Percentiles rank a stretch among this genome's conserved stretches.
Evolutionary conservation across 805 yeast species (phyloP).

Genomic region (Ogataea haglerorum): DNA sequence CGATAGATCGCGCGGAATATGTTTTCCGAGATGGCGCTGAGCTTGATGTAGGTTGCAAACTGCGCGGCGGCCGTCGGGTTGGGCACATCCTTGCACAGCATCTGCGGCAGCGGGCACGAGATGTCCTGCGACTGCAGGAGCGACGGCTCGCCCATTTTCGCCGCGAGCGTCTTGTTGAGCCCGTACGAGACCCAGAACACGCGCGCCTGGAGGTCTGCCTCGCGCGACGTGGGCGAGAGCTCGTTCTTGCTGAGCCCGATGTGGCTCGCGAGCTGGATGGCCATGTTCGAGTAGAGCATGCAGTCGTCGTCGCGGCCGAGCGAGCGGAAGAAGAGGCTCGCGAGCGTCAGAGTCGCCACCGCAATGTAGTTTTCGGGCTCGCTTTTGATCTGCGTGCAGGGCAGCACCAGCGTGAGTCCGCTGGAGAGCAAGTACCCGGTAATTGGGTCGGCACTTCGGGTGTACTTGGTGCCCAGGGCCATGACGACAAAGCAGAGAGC

Average conservation of each 20-base stretch:
- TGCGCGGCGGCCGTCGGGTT: conserved; percentile 10
- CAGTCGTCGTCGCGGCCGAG: conserved; percentile 25
- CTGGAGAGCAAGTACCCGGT: conserved; percentile 17
- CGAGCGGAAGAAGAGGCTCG: conserved; percentile 25
- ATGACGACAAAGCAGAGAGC: conserved; percentile 20
- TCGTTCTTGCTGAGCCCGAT: conserved; percentile 16
- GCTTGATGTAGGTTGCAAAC: conserved; percentile 20
- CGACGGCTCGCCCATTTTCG: conserved; percentile 27
- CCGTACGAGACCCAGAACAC: conserved; percentile 28
- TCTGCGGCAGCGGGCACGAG: conserved; percentile 18
- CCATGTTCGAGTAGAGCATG: conserved; percentile 24
- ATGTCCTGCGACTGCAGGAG: conserved; percentile 17
- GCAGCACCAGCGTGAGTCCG: conserved; percentile 19
- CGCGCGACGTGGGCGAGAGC: conserved; percentile 3
- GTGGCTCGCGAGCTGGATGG: conserved; percentile 26
- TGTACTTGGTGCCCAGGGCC: conserved; percentile 26
- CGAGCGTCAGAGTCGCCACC: conserved; percentile 22
- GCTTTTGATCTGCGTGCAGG: conserved; percentile 15
- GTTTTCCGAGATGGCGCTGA: conserved; percentile 24
- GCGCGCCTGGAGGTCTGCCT: conserved; percentile 22
- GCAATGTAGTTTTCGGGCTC: conserved; percentile 14
- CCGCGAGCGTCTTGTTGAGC: conserved; percentile 24
- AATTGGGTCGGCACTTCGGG: conserved; percentile 16
- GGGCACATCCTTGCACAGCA: conserved; percentile 9
- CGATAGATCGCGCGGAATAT: conserved; percentile 24